Conservation (phyloP, 75 land plant species). For the Pinus albicaulis region DNA sequence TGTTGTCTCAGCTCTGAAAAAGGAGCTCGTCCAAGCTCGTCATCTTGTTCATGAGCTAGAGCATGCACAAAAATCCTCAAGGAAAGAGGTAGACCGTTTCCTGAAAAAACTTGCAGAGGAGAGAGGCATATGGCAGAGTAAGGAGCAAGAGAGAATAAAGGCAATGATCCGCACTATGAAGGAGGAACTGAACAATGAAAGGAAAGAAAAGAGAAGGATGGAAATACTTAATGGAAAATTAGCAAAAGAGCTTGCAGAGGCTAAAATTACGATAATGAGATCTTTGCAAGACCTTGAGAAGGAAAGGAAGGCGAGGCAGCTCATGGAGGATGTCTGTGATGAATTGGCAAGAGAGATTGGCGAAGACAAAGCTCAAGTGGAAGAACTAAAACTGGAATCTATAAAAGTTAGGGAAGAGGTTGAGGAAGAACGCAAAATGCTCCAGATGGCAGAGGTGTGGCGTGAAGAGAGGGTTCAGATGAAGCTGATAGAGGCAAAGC, state of each 20-base stretch:
- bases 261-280: conserved; percentile 58
- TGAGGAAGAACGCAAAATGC: conserved; percentile 93
- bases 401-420: conserved; percentile 77
- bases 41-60: conserved; percentile 68
- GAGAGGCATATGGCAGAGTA: conserved; percentile 62
- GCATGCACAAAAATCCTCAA: conserved; percentile 43
- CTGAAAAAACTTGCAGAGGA: conserved; percentile 77
- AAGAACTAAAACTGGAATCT: conserved; percentile 73
- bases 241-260: conserved; percentile 79
- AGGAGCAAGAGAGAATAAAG: conserved; percentile 73
- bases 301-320: conserved; percentile 77
- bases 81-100: conserved; percentile 72
- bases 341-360: conserved; percentile 95
- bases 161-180: conserved; percentile 50
- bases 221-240: conserved; percentile 69
- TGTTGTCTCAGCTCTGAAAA: conserved; percentile 46
- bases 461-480: conserved; percentile 98
- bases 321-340: conserved; percentile 94
- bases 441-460: conserved; percentile 99
- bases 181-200: conserved; percentile 61
- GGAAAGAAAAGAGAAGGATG: conserved; percentile 51
- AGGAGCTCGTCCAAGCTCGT: conserved; percentile 68
- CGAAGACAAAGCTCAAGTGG: conserved; percentile 89
- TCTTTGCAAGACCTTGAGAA: conserved; percentile 80
- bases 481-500: conserved; percentile 86